These are phyloP conservation scores for Halocafeteria seosinensis DNA, from an alignment of 108 stramenopile species.

Conservation along the genomic window DNA sequence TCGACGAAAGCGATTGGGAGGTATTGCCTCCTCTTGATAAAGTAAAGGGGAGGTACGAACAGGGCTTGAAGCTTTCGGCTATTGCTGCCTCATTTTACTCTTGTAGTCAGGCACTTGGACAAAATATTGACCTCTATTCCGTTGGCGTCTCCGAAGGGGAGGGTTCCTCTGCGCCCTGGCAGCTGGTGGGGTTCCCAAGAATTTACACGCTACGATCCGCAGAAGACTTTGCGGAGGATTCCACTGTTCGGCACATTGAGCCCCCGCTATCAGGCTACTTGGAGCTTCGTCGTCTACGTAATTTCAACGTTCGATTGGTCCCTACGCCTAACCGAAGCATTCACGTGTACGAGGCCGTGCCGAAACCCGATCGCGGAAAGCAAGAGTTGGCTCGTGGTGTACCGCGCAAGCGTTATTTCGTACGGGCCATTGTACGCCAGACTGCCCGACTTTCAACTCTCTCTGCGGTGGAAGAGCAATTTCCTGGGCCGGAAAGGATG, in stretches of 20 bases:
- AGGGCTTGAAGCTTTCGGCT: no score
- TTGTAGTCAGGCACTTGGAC: no score
- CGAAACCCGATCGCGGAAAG: slow-evolving; percentile 39
- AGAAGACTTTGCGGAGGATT: slow-evolving; percentile 63
- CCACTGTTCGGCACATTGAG: slow-evolving; percentile 72
- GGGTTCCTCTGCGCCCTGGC: no score
- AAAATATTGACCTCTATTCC: no score
- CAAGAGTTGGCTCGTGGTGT: background rate
- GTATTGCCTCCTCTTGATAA: no score
- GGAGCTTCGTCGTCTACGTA: slow-evolving; percentile 62
- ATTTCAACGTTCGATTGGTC: slow-evolving; percentile 62
- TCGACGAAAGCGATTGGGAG: no score
- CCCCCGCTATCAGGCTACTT: slow-evolving; percentile 70
- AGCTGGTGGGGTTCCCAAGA: slow-evolving; percentile 43
- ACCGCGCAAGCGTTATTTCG: slow-evolving; percentile 34
- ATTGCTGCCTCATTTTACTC: no score
- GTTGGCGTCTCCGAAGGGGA: no score
- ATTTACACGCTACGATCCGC: slow-evolving; percentile 71
- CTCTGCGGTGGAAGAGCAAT: slow-evolving; percentile 50
- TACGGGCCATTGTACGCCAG: slow-evolving; percentile 55
- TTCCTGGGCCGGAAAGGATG: slow-evolving; percentile 52
- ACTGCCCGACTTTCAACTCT: slow-evolving; percentile 14
- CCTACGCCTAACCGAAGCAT: slow-evolving; percentile 33
- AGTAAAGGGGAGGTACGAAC: no score
- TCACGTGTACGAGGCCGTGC: slow-evolving; percentile 74